Conservation (phyloP, 106 monocot species). For the Agapanthus africanus region DNA sequence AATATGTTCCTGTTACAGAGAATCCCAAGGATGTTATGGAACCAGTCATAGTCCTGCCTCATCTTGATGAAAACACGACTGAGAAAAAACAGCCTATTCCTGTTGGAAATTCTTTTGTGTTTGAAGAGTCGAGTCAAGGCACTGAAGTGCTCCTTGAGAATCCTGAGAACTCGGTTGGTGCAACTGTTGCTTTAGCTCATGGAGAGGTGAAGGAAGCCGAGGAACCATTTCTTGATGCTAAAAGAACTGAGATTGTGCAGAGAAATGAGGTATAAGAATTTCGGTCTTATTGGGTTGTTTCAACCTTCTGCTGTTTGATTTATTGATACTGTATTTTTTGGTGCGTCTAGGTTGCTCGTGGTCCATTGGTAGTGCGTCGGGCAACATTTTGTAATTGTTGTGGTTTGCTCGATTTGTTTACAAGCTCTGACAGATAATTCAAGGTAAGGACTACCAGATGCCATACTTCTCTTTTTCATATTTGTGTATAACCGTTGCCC, state of each 20-base stretch:
- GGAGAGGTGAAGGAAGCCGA: background rate
- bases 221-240: background rate
- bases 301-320: background rate
- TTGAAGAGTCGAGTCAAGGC: background rate
- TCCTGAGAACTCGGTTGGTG: background rate
- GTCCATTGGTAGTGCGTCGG: background rate
- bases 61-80: background rate
- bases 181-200: background rate
- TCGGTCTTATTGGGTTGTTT: background rate
- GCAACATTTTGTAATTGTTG: slow-evolving; percentile 16
- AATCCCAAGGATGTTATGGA: background rate
- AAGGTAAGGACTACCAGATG: background rate
- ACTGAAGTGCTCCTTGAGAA: background rate
- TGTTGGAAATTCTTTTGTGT: background rate
- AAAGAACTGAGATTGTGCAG: too few relatives aligned
- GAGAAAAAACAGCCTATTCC: background rate
- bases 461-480: background rate
- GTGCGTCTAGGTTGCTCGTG: slow-evolving; percentile 8
- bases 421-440: slow-evolving; percentile 3
- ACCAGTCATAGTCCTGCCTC: background rate
- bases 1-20: background rate
- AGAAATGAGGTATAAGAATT: background rate
- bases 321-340: slow-evolving; percentile 6
- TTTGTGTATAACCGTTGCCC: background rate
- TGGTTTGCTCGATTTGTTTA: slow-evolving; percentile 14